Base-by-base conservation (phyloP, 2,329 filamentous ascomycete species). In the Cladophialophora chaetospira region DNA sequence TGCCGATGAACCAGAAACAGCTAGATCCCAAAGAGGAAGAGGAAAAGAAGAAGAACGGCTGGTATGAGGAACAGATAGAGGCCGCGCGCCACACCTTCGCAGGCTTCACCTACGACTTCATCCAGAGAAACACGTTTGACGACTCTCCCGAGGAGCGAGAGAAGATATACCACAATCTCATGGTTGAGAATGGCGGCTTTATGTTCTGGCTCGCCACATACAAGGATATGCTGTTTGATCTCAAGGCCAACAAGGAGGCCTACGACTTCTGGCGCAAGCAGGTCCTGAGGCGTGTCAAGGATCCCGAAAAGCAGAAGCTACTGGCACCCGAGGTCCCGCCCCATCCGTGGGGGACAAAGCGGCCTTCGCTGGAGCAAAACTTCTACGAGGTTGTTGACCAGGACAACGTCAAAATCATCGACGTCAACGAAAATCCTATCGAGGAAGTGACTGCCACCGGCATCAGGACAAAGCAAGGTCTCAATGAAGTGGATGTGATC, bases 81-180 rank as follows among this genome's bases (percentile, higher is more conserved):
- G 71, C 71, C 25, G 69, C 73, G 29, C 79, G 84, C 2, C 77
- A 68, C 17, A 81, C 70, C 31, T 86, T 84, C 64, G 80, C 76
- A 1, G 85, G 86, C 1, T 85, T 88, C 66, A 68, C 76, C 8
- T 88, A 83, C 58, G 80, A 82, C 62, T 82, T 78, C 65, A 60
- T 72, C 4, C 72, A 84, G 64, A 79, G 77, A 57, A 78, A 79
- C 38, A 84, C 82, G 0, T 82, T 82, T 44, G 81, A 84, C 50
- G 81, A 81, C 51, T 73, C 72, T 0, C 71, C 75, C 0, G 79
- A 80, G 42, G 73, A 82, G 48, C 77, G 81, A 0, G 73, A 80
- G 62, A 73, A 72, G 1, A 71, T 78, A n/a, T 81, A 79, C 55
- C 76, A 84, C 52, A 63, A 69, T 2, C 66, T 79, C 10, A 84